Percentiles rank a stretch among this genome's conserved stretches.
phyloP scores from a whole-genome alignment of 2,329 filamentous ascomycete species.

The Botrytis squamosa region DNA sequence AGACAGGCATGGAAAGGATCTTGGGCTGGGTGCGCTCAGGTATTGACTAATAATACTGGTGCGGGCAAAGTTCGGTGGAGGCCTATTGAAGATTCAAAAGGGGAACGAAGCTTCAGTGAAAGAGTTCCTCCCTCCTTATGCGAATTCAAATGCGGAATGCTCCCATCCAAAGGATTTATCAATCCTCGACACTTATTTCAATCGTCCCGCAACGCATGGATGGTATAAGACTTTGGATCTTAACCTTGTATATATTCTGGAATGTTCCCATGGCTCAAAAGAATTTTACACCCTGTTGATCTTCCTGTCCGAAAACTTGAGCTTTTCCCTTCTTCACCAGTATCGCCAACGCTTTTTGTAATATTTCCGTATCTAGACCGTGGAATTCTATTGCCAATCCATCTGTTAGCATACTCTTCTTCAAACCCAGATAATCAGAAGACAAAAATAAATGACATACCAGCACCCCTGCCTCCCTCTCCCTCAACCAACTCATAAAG shows the following conservation, averaged over 20 bases:
- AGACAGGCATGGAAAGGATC: background rate
- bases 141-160: background rate
- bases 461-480: conserved; percentile 70
- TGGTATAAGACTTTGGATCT: background rate
- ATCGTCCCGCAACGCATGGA: background rate
- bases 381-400: conserved; percentile 62
- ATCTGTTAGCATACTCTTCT: background rate
- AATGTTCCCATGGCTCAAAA: conserved; percentile 54
- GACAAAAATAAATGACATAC: conserved; percentile 42
- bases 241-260: background rate
- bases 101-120: background rate
- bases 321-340: conserved; percentile 89
- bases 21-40: background rate
- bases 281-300: conserved; percentile 92
- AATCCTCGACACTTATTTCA: background rate
- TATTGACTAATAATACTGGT: background rate
- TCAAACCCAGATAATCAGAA: background rate
- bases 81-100: background rate
- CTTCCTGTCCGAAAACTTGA: conserved; percentile 87
- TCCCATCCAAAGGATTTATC: background rate
- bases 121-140: background rate
- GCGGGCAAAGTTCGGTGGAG: conserved; percentile 3
- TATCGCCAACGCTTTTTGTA: conserved; percentile 75
- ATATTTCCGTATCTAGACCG: conserved; percentile 80
- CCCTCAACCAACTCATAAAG: conserved; percentile 88